phyloP scores from a whole-genome alignment of 1,284 basidiomycete species.

The Fomitopsis betulina region DNA sequence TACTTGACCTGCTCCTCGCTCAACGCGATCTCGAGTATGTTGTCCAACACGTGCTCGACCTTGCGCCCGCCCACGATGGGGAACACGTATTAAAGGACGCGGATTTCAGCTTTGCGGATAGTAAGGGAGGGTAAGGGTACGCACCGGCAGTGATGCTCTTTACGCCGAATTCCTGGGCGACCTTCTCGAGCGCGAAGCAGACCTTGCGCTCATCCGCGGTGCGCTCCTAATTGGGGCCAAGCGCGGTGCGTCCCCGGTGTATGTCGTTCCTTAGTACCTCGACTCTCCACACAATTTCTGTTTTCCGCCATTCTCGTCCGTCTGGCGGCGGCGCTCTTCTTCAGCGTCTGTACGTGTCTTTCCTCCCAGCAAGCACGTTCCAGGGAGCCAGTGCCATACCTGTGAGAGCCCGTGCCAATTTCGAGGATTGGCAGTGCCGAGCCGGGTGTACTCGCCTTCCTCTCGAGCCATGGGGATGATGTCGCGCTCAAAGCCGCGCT shows the following conservation, averaged over 20 bases:
- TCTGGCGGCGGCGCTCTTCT: slow-evolving; percentile 35
- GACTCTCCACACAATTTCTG: background rate
- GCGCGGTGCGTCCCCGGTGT: slow-evolving; percentile 21
- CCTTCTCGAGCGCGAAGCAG: slow-evolving; percentile 39
- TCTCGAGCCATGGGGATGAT: slow-evolving; percentile 46
- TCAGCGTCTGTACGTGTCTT: slow-evolving; percentile 45
- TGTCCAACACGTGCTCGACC: slow-evolving; percentile 42
- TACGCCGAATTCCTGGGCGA: slow-evolving; percentile 39
- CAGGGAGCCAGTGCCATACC: slow-evolving; percentile 47
- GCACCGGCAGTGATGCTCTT: slow-evolving; percentile 22
- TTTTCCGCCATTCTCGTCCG: slow-evolving; percentile 34
- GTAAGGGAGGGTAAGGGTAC: background rate
- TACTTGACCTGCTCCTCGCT: slow-evolving; percentile 38
- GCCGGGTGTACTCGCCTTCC: slow-evolving; percentile 26
- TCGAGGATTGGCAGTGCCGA: background rate
- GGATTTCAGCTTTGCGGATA: too few species aligned
- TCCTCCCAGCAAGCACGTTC: slow-evolving; percentile 44
- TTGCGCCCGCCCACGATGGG: slow-evolving; percentile 43
- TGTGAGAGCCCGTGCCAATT: slow-evolving; percentile 5
- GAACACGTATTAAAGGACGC: background rate
- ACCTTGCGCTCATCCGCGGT: slow-evolving; percentile 36
- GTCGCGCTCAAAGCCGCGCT: slow-evolving; percentile 45
- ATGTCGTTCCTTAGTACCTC: too few species aligned
- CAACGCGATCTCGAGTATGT: slow-evolving; percentile 42
- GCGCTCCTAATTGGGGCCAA: slow-evolving; percentile 34